These are phyloP conservation scores for Obba rivulosa DNA, from an alignment of 768 basidiomycete genomes.

Conservation along the genomic window DNA sequence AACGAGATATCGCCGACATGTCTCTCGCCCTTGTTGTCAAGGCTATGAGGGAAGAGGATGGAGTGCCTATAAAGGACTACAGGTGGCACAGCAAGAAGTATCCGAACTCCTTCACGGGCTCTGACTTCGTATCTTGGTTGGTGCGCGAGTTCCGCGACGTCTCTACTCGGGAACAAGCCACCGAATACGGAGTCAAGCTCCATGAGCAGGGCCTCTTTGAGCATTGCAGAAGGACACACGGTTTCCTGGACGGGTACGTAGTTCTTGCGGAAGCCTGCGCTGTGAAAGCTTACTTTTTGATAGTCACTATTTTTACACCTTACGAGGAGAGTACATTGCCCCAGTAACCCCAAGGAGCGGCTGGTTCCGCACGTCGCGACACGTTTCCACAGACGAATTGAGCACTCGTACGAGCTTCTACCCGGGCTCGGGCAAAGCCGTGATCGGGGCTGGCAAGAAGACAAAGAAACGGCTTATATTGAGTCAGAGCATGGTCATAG, in stretches of 20 bases:
- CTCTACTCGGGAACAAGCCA: conserved; percentile 71
- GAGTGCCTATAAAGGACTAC: conserved; percentile 77
- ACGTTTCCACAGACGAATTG: conserved; percentile 38
- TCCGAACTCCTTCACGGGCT: conserved; percentile 82
- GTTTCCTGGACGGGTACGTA: conserved; percentile 81
- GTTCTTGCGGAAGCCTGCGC: background rate
- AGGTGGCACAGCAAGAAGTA: conserved; percentile 77
- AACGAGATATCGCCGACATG: conserved; percentile 66
- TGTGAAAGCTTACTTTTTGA: conserved; percentile 3
- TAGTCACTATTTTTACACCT: conserved; percentile 86
- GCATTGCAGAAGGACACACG: conserved; percentile 73
- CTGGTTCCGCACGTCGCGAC: conserved; percentile 60
- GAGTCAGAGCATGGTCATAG: conserved; percentile 88
- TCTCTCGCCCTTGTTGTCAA: conserved; percentile 61
- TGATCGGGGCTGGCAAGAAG: conserved; percentile 33
- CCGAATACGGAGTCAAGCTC: conserved; percentile 72
- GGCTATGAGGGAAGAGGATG: conserved; percentile 82
- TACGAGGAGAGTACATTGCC: conserved; percentile 73
- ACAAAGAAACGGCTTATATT: conserved; percentile 59
- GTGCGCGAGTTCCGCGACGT: conserved; percentile 90
- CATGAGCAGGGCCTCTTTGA: conserved; percentile 82
- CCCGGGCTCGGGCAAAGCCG: conserved; percentile 15
- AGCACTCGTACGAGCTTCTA: conserved; percentile 6
- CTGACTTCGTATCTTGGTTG: conserved; percentile 88
- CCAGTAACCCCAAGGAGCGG: conserved; percentile 58